Evolutionary conservation across 164 flowering plant genomes (phyloP).

Genomic region (grape (Vitis vinifera)): DNA sequence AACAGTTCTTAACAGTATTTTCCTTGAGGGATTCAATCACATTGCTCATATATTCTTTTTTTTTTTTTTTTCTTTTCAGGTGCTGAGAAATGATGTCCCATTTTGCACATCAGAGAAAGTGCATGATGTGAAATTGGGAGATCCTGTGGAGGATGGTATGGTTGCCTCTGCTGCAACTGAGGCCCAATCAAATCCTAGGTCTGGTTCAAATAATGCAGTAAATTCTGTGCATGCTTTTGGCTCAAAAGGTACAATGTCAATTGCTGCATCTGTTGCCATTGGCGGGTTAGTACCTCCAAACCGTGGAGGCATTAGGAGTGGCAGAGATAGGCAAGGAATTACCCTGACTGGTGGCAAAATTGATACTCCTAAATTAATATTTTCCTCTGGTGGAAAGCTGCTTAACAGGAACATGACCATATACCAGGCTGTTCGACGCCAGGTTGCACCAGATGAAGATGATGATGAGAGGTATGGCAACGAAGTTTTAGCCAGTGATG

Average conservation of each 20-base stretch:
- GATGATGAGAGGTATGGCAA: conserved; percentile 73
- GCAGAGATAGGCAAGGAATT: conserved; percentile 81
- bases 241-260: conserved; percentile 89
- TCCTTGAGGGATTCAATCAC: no score
- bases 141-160: conserved; percentile 63
- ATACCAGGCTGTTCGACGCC: conserved; percentile 91
- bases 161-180: conserved; percentile 54
- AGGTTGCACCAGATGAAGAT: conserved; percentile 85
- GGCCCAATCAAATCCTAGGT: conserved; percentile 52
- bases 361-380: conserved; percentile 76
- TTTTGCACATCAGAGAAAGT: conserved; percentile 85
- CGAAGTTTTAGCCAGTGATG: conserved; percentile 78
- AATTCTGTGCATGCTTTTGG: conserved; percentile 55
- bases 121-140: conserved; percentile 92
- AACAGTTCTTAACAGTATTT: no score
- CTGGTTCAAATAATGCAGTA: conserved; percentile 71
- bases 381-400: conserved; percentile 85
- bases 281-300: conserved; percentile 84
- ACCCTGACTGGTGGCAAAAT: conserved; percentile 42
- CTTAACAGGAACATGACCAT: conserved; percentile 84
- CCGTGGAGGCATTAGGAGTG: conserved; percentile 72
- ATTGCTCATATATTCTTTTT: no score
- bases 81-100: conserved; percentile 70
- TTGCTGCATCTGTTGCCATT: conserved; percentile 96
- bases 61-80: conserved; percentile 35